Conservation (phyloP, 2,329 filamentous ascomycete genomes). For the Pseudogymnoascus destructans region DNA sequence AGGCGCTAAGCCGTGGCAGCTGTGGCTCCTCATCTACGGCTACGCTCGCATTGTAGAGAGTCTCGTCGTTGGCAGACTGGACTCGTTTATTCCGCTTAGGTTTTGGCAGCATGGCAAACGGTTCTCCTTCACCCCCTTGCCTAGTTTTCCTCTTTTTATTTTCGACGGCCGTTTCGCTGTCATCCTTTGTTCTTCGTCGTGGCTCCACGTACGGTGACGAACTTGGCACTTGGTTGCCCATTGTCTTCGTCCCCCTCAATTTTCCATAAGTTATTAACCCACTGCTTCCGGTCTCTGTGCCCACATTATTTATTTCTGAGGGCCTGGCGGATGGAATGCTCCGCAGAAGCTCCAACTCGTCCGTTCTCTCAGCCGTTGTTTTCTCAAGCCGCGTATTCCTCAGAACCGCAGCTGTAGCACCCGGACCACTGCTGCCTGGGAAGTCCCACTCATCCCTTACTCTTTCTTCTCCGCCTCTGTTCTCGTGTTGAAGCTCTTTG, state of each 20-base stretch:
- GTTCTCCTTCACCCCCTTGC: slow-evolving; percentile 7
- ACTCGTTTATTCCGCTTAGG: slow-evolving; percentile 9
- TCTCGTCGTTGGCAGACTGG: neutral
- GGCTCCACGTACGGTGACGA: neutral
- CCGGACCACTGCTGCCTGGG: slow-evolving; percentile 11
- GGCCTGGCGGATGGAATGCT: neutral
- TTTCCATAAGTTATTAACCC: slow-evolving; percentile 8
- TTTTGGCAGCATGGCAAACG: slow-evolving; percentile 9
- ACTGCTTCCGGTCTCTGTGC: neutral
- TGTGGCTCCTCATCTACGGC: neutral
- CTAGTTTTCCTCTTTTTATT: slow-evolving; percentile 5
- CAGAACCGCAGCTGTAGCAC: neutral
- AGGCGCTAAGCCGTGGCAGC: neutral
- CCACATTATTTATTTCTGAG: neutral
- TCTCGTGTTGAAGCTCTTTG: neutral
- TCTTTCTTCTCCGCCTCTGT: neutral
- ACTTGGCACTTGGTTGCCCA: slow-evolving; percentile 1
- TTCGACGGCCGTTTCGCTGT: neutral
- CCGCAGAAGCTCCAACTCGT: neutral
- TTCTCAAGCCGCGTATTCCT: slow-evolving; percentile 1
- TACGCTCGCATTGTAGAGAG: neutral
- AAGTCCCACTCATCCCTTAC: slow-evolving; percentile 11
- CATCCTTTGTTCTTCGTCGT: neutral
- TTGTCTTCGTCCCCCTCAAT: slow-evolving; percentile 7
- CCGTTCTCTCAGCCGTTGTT: neutral